A percentile compares a stretch with the other conserved stretches of the same genome.
Conservation (phyloP, 1,139 yeast genomes). For the Geotrichum reessii region DNA sequence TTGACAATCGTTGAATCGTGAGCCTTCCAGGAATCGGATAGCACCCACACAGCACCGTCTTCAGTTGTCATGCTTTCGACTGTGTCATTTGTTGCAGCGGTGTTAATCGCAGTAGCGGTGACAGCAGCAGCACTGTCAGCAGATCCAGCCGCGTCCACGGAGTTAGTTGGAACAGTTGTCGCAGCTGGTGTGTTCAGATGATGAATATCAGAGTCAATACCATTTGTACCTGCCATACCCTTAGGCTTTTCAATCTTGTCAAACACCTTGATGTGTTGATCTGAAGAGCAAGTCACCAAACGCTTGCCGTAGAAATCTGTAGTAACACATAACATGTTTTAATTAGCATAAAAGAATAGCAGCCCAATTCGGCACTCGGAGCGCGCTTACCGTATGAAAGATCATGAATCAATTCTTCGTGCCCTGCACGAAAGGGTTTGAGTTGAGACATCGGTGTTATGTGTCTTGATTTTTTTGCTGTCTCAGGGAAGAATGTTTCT, state of each 20-base stretch:
- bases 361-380: neutral
- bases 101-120: neutral
- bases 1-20: slow-evolving; percentile 84
- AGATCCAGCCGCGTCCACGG: neutral
- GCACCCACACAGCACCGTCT: slow-evolving; percentile 54
- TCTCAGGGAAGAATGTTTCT: neutral
- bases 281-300: slow-evolving; percentile 87
- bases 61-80: slow-evolving; percentile 11
- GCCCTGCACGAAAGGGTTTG: slow-evolving; percentile 79
- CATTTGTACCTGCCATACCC: slow-evolving; percentile 29
- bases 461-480: too few relatives aligned
- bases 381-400: slow-evolving; percentile 57
- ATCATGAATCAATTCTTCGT: slow-evolving; percentile 86
- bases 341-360: neutral
- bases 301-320: slow-evolving; percentile 70
- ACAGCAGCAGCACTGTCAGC: neutral
- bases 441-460: slow-evolving; percentile 24
- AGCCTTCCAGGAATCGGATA: slow-evolving; percentile 88
- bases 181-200: neutral
- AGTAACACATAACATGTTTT: neutral
- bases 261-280: slow-evolving; percentile 84
- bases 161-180: slow-evolving; percentile 18
- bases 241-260: slow-evolving; percentile 45
- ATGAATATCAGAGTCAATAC: neutral
- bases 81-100: neutral